phyloP scores from a whole-genome alignment of 208 protist genomes.

The Acanthamoeba royreba region DNA sequence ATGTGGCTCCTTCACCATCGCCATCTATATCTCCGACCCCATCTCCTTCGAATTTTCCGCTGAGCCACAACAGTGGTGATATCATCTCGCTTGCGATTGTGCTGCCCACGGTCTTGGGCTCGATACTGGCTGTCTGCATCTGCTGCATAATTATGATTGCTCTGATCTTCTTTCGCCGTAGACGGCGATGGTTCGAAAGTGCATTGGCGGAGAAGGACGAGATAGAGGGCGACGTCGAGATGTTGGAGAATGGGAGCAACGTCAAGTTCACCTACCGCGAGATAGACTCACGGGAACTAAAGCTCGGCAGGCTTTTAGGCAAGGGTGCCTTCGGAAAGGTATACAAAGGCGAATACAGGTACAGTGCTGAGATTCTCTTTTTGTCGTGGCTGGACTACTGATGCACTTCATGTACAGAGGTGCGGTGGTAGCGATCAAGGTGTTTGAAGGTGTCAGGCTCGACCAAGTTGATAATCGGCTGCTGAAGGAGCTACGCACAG shows the following conservation, averaged over 20 bases:
- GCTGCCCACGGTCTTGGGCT: neutral
- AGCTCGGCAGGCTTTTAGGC: neutral
- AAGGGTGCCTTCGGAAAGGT: constrained; percentile 29
- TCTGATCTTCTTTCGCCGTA: neutral
- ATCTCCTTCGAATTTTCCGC: neutral
- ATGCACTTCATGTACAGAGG: too few species aligned
- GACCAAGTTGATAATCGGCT: neutral
- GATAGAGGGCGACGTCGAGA: neutral
- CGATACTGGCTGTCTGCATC: neutral
- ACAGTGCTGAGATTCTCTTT: neutral
- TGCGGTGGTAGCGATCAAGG: constrained; percentile 20
- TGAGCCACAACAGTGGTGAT: too few species aligned
- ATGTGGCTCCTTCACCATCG: neutral
- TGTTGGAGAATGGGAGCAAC: neutral
- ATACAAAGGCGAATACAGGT: constrained; percentile 14
- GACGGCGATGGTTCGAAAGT: neutral
- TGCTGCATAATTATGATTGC: neutral
- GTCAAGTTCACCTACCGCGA: neutral
- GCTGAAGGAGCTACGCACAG: neutral
- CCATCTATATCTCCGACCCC: neutral
- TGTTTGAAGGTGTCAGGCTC: neutral
- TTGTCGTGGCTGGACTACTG: too few species aligned
- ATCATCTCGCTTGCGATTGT: neutral
- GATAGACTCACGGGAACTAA: neutral
- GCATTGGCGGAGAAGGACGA: neutral